Conservation (phyloP, 805 yeast genomes). For the Spathaspora boniae region DNA sequence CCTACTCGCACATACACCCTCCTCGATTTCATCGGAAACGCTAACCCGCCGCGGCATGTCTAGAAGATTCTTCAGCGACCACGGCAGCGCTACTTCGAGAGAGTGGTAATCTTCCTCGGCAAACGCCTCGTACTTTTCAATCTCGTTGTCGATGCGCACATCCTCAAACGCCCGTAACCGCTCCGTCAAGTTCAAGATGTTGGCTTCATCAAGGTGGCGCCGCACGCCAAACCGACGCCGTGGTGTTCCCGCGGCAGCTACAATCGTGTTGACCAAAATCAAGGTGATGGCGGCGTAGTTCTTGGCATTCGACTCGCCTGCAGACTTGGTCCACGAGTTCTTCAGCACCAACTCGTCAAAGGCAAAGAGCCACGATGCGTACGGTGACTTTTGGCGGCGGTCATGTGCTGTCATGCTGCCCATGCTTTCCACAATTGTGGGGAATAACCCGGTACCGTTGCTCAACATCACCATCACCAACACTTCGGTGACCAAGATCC, state of each 20-base stretch:
- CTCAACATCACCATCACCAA: constrained; percentile 33
- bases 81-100: background rate
- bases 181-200: constrained; percentile 32
- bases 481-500: constrained; percentile 39
- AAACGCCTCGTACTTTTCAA: constrained; percentile 33
- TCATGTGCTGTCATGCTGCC: constrained; percentile 13
- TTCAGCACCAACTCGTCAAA: constrained; percentile 35
- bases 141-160: constrained; percentile 30
- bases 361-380: constrained; percentile 42
- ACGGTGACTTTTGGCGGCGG: too few species aligned
- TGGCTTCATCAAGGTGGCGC: constrained; percentile 34
- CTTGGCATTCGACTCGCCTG: constrained; percentile 17
- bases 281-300: constrained; percentile 36
- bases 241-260: constrained; percentile 24
- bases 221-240: constrained; percentile 28
- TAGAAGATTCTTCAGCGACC: too few species aligned
- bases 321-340: constrained; percentile 15
- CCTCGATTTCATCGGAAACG: background rate
- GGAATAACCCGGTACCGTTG: constrained; percentile 18
- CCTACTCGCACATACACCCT: too few species aligned
- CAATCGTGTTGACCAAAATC: constrained; percentile 31
- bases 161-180: constrained; percentile 30
- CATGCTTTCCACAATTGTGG: constrained; percentile 29
- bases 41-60: constrained; percentile 1
- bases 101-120: constrained; percentile 37